A percentile compares a stretch with the other conserved stretches of the same genome.
These are phyloP conservation scores for Basipetospora sp. DNA, from an alignment of 2,329 filamentous ascomycete genomes.

Conservation along the genomic window DNA sequence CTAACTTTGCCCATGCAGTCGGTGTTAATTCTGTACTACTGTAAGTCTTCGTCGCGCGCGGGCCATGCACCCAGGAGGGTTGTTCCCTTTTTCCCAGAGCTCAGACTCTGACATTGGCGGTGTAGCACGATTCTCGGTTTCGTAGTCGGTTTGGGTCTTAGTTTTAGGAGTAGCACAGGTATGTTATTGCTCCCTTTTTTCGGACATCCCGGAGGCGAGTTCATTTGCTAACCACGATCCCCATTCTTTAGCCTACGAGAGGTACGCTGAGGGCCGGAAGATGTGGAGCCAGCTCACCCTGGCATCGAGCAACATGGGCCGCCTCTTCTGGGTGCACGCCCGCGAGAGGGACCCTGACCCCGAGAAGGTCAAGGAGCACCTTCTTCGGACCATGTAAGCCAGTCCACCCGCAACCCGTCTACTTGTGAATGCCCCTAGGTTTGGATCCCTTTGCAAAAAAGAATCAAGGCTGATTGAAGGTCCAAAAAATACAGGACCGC, in stretches of 20 bases:
- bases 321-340: conserved; percentile 68
- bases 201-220: no score
- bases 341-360: conserved; percentile 7
- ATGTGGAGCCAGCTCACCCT: conserved; percentile 46
- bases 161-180: no score
- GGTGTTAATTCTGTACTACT: conserved; percentile 48
- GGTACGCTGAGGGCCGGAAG: conserved; percentile 50
- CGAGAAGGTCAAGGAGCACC: conserved; percentile 11
- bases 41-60: no score
- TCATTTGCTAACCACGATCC: no score
- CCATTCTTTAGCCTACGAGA: conserved; percentile 67
- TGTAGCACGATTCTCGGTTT: conserved; percentile 73
- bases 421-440: no score
- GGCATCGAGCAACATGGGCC: conserved; percentile 53
- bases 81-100: no score
- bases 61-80: no score
- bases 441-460: no score
- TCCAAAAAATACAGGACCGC: conserved; percentile 33
- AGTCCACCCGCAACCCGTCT: background rate
- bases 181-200: no score
- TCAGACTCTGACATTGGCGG: no score
- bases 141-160: conserved; percentile 64
- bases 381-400: conserved; percentile 8
- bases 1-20: conserved; percentile 19
- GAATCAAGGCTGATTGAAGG: no score